Percentiles rank a stretch among this genome's conserved stretches.
Conservation (phyloP, 352 stramenopile species). For the Globisporangium spiculum region DNA sequence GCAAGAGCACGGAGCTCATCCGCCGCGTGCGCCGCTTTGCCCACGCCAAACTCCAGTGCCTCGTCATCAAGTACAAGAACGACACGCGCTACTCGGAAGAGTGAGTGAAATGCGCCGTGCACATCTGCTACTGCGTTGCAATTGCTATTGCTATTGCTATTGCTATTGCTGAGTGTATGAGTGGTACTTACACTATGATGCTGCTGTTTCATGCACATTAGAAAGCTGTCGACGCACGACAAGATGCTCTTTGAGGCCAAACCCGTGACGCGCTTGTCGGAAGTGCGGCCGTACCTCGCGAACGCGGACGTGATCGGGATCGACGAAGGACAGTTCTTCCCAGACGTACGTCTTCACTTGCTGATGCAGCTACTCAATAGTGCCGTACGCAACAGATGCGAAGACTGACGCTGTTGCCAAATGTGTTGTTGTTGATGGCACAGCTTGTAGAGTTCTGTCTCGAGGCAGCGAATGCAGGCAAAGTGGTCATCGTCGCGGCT, state of each 20-base stretch:
- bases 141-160: background rate
- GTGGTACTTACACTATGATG: background rate
- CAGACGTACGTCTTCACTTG: slow-evolving; percentile 39
- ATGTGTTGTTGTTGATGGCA: slow-evolving; percentile 18
- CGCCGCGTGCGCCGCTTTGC: slow-evolving; percentile 77
- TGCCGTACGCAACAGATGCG: background rate
- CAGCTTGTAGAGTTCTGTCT: slow-evolving; percentile 79
- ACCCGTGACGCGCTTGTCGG: slow-evolving; percentile 49
- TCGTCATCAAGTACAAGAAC: slow-evolving; percentile 82
- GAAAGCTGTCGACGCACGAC: slow-evolving; percentile 76
- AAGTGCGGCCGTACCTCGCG: slow-evolving; percentile 53
- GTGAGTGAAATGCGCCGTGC: slow-evolving; percentile 17
- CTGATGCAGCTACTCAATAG: background rate
- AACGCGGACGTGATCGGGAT: slow-evolving; percentile 86
- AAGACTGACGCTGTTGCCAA: background rate
- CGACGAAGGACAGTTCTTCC: slow-evolving; percentile 87
- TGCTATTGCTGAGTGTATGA: background rate
- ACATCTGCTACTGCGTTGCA: background rate
- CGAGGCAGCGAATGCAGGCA: slow-evolving; percentile 61
- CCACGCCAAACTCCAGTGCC: slow-evolving; percentile 72
- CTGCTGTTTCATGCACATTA: slow-evolving; percentile 13
- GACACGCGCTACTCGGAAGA: slow-evolving; percentile 75
- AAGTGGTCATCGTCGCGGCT: slow-evolving; percentile 76
- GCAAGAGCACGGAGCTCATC: slow-evolving; percentile 87
- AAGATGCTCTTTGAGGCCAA: slow-evolving; percentile 66